Conservation (phyloP, 2,329 filamentous ascomycete genomes). For the Nemania sp. region DNA sequence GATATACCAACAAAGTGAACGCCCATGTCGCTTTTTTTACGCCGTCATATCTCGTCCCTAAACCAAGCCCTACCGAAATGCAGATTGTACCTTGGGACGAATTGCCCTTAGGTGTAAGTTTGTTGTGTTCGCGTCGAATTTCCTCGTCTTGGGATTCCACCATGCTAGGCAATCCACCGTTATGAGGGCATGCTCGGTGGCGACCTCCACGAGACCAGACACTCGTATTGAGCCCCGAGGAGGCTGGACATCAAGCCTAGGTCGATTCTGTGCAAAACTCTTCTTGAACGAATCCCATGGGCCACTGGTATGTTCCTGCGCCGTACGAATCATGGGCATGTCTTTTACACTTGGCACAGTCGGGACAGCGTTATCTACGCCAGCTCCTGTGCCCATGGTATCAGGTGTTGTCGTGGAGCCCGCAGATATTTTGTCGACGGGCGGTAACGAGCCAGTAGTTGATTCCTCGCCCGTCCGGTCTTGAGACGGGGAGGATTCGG, state of each 20-base stretch:
- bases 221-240: constrained; percentile 57
- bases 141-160: constrained; percentile 60
- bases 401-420: constrained; percentile 30
- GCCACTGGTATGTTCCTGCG: constrained; percentile 36
- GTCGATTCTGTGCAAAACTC: constrained; percentile 53
- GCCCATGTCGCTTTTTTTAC: constrained; percentile 4
- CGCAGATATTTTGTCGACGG: constrained; percentile 15
- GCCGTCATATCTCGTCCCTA: not conserved
- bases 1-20: constrained; percentile 11
- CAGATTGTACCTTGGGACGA: constrained; percentile 27
- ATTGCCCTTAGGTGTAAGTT: constrained; percentile 21
- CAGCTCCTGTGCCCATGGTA: constrained; percentile 22
- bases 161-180: constrained; percentile 57
- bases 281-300: constrained; percentile 42
- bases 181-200: constrained; percentile 51
- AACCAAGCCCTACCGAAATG: constrained; percentile 21
- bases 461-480: constrained; percentile 19
- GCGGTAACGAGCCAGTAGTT: not conserved
- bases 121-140: constrained; percentile 43
- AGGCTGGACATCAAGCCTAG: constrained; percentile 47
- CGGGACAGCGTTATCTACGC: constrained; percentile 23
- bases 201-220: constrained; percentile 59
- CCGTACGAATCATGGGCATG: constrained; percentile 40
- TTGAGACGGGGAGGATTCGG: constrained; percentile 23
- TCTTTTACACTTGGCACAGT: constrained; percentile 30